Conservation (phyloP, 2,329 filamentous ascomycete genomes). For the Ramularia endophylla region DNA sequence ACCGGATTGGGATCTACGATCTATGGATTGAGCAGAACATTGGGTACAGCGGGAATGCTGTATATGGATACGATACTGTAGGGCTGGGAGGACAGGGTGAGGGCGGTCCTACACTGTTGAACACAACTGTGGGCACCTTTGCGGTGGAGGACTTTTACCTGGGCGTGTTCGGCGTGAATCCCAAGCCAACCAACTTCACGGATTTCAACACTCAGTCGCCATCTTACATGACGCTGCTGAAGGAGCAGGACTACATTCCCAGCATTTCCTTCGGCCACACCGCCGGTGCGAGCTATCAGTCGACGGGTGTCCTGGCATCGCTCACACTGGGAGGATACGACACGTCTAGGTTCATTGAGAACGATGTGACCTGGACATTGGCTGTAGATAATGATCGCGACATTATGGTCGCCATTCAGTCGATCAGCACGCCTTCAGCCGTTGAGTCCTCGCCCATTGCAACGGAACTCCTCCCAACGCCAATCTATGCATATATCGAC, state of each 20-base stretch:
- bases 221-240: constrained; percentile 49
- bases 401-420: constrained; percentile 52
- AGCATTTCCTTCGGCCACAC: constrained; percentile 72
- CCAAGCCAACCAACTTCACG: constrained; percentile 46
- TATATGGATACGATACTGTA: constrained; percentile 54
- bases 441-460: constrained; percentile 25
- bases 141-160: constrained; percentile 39
- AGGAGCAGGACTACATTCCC: constrained; percentile 55
- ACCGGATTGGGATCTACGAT: constrained; percentile 53
- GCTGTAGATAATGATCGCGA: constrained; percentile 53
- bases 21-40: constrained; percentile 53
- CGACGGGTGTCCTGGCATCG: constrained; percentile 34
- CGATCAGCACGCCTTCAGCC: constrained; percentile 31
- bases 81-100: constrained; percentile 36
- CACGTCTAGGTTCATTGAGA: constrained; percentile 53
- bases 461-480: constrained; percentile 34
- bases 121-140: constrained; percentile 38
- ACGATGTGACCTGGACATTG: constrained; percentile 55
- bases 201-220: constrained; percentile 49
- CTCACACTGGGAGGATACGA: constrained; percentile 69
- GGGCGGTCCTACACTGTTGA: constrained; percentile 36
- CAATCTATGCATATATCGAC: constrained; percentile 43
- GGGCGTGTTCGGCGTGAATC: constrained; percentile 44
- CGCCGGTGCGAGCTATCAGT: constrained; percentile 64
- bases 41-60: constrained; percentile 55